These are phyloP conservation scores for Entomortierella parvispora DNA, from an alignment of 192 early-diverging fungal species.

Conservation along the genomic window DNA sequence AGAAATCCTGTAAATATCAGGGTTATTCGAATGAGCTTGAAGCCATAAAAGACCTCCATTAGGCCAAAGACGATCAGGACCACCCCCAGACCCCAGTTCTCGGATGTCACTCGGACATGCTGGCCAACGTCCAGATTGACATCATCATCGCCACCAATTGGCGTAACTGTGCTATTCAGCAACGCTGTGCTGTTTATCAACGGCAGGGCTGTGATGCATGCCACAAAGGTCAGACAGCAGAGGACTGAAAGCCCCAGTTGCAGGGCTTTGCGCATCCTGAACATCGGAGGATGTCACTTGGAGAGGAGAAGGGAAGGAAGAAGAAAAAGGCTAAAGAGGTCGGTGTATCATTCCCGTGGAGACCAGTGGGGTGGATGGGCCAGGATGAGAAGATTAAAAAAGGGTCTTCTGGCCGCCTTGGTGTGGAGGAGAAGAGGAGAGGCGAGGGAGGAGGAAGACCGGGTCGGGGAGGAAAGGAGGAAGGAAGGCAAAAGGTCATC, in stretches of 20 bases:
- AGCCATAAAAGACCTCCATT: conserved; percentile 42
- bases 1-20: conserved; percentile 40
- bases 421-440: neutral
- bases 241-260: neutral
- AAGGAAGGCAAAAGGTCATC: neutral
- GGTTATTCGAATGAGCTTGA: conserved; percentile 38
- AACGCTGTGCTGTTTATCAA: no score
- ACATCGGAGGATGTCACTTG: no score
- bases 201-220: conserved; percentile 11
- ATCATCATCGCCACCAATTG: neutral
- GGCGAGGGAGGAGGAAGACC: neutral
- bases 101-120: conserved; percentile 2
- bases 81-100: conserved; percentile 25
- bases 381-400: neutral
- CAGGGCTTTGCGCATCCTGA: neutral
- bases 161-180: conserved; percentile 20
- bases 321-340: neutral
- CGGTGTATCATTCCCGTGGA: neutral
- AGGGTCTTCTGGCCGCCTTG: neutral
- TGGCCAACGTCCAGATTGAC: conserved; percentile 34
- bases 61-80: conserved; percentile 31
- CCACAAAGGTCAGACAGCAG: neutral
- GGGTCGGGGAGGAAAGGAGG: neutral
- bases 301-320: neutral
- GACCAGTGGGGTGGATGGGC: neutral